Evolutionary conservation across 768 basidiomycete genomes (phyloP), one percentile per base, ranked within the genome.

Genomic region (Kwoniella pini): DNA sequence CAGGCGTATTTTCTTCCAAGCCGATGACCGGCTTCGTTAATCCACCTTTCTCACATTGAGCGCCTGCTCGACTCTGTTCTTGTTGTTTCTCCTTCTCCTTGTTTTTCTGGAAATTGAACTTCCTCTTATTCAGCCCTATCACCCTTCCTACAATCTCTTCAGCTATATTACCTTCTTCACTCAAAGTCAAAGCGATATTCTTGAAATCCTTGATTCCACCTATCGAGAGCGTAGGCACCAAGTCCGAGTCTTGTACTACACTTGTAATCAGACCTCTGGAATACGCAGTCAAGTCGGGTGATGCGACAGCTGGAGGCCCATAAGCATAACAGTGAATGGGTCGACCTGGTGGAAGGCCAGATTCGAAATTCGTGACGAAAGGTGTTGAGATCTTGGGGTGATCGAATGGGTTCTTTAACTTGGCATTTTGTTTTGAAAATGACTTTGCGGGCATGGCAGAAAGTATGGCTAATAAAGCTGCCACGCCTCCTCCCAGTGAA

Each of bases 401-500:
- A 0, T 38, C n/a, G 9, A 59, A 17, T 6, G 65, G 57, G 26
- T 57, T 36, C 17, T 40, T 30, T 5, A 27, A 17, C 4, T 31
- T 28, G n/a, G 31, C 12, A 39, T 74, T 68, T 11, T 65, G 46
- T 40, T 56, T 21, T 9, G 62, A 45, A 55, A 70, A 75, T 22
- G 39, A 57, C 0, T 43, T 27, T 4, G 65, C 26, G 0, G 77
- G 77, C n/a, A 58, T 68, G 5, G 74, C 64, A 60, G 70, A 76
- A 2, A 77, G 45, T 28, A 79, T 71, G 0, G 78, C 67, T 3
- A 80, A 69, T 2, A 80, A 63, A 15, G 77, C 71, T 1, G 79
- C 79, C 1, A 80, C 79, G 0, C 79, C 80, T 10, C 79, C 80
- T 10, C 80, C 80, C 21, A 81, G 73, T n/a, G 71, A 76, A 66